A percentile compares a stretch with the other conserved stretches of the same genome.
phyloP scores from a whole-genome alignment of 768 basidiomycete genomes.

The Mycena galericulata region DNA sequence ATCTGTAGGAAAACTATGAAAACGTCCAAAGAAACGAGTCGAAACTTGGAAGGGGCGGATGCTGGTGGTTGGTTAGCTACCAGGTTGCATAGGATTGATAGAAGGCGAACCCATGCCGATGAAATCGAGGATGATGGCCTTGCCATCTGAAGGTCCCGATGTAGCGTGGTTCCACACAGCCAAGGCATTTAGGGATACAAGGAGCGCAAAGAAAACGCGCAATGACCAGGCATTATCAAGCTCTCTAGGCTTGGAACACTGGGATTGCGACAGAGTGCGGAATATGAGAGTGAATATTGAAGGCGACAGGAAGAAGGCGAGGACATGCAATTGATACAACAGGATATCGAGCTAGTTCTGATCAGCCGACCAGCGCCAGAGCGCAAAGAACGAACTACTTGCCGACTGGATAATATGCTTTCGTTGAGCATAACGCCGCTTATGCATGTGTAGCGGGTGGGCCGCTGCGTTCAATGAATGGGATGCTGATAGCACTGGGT shows the following conservation, averaged over 20 bases:
- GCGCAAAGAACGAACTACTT: constrained; percentile 41
- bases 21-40: constrained; percentile 75
- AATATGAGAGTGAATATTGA: constrained; percentile 66
- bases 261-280: constrained; percentile 70
- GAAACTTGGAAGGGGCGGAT: constrained; percentile 71
- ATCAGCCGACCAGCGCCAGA: constrained; percentile 24
- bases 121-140: constrained; percentile 80
- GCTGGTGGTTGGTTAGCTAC: constrained; percentile 48
- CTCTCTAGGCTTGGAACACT: constrained; percentile 76
- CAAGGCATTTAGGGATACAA: constrained; percentile 68
- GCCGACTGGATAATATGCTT: constrained; percentile 79
- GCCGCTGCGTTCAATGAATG: background rate
- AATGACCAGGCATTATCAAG: constrained; percentile 73
- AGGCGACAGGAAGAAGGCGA: constrained; percentile 85
- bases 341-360: constrained; percentile 71
- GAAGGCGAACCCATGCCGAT: constrained; percentile 75
- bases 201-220: constrained; percentile 72
- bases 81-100: background rate
- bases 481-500: background rate
- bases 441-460: constrained; percentile 64
- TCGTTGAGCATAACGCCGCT: constrained; percentile 73
- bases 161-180: constrained; percentile 73
- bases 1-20: constrained; percentile 76
- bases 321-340: constrained; percentile 77
- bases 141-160: constrained; percentile 64